A percentile compares a stretch with the other conserved stretches of the same genome.
Evolutionary conservation across 345 rosid genomes (phyloP).

Genomic region (Linum tenue): DNA sequence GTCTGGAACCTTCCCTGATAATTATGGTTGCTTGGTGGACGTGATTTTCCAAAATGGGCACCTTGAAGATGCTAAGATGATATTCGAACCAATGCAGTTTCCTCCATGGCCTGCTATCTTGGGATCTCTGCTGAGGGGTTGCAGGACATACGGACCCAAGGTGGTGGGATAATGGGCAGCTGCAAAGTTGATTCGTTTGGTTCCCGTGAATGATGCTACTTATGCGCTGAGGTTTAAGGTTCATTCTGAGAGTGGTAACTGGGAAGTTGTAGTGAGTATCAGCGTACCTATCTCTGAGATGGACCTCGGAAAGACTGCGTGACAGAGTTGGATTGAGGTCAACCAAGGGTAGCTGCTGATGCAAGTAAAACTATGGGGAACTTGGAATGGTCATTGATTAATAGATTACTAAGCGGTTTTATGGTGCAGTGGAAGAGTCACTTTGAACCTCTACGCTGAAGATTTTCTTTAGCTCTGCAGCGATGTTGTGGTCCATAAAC

Average conservation of each 20-base stretch:
- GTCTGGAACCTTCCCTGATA: conserved; percentile 30
- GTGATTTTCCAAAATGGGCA: conserved; percentile 31
- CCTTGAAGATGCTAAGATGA: conserved; percentile 25
- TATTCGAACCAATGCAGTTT: conserved; percentile 31
- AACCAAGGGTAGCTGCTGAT: too few species aligned
- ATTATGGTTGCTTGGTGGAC: conserved; percentile 35
- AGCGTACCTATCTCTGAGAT: conserved; percentile 12
- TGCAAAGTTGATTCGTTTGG: conserved; percentile 22
- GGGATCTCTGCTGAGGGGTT: conserved; percentile 40
- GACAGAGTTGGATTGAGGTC: conserved; percentile 19
- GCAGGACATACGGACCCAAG: conserved; percentile 27
- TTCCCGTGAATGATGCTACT: conserved; percentile 28
- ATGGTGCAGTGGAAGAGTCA: too few species aligned
- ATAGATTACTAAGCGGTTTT: too few species aligned
- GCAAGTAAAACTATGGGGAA: too few species aligned
- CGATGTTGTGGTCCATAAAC: too few species aligned
- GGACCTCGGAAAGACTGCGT: conserved; percentile 18
- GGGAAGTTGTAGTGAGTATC: conserved; percentile 32
- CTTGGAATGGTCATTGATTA: too few species aligned
- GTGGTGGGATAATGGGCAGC: conserved; percentile 35
- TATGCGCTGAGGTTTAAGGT: conserved; percentile 23
- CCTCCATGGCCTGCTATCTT: conserved; percentile 31
- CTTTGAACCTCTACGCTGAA: too few species aligned
- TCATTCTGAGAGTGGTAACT: conserved; percentile 25
- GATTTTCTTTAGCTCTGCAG: too few species aligned